Percentiles rank a stretch among this genome's conserved stretches.
phyloP scores from a whole-genome alignment of 2,329 filamentous ascomycete genomes.

The Kalaharituber pfeilii region DNA sequence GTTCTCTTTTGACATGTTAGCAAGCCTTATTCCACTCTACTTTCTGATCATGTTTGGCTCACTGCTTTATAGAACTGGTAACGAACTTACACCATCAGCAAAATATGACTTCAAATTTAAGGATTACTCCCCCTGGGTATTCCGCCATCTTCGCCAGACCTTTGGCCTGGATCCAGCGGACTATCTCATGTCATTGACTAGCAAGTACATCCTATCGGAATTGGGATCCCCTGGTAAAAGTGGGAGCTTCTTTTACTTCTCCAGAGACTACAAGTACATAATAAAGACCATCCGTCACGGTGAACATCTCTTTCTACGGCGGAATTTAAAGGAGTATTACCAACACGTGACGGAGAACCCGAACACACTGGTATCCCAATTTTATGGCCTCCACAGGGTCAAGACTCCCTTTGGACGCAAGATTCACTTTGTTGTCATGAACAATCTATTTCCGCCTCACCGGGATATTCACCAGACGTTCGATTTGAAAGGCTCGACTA shows the following conservation, averaged over 20 bases:
- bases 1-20: slow-evolving; percentile 92
- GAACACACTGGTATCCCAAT: slow-evolving; percentile 91
- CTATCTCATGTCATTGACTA: slow-evolving; percentile 93
- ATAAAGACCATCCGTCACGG: slow-evolving; percentile 98
- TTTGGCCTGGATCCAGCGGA: slow-evolving; percentile 92
- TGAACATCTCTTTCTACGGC: slow-evolving; percentile 75
- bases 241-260: slow-evolving; percentile 99
- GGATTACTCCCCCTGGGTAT: slow-evolving; percentile 99
- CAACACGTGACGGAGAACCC: slow-evolving; percentile 82
- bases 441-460: slow-evolving; percentile 95
- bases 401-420: slow-evolving; percentile 98
- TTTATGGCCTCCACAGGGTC: slow-evolving; percentile 90
- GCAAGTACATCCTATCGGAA: slow-evolving; percentile 96
- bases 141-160: slow-evolving; percentile 69
- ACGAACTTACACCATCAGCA: slow-evolving; percentile 89
- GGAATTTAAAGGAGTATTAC: slow-evolving; percentile 82
- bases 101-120: slow-evolving; percentile 99
- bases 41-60: slow-evolving; percentile 32
- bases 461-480: slow-evolving; percentile 95
- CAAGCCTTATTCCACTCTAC: slow-evolving; percentile 7
- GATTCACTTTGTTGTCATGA: slow-evolving; percentile 99
- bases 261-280: slow-evolving; percentile 98
- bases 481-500: slow-evolving; percentile 88
- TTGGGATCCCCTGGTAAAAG: slow-evolving; percentile 94
- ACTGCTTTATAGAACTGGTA: slow-evolving; percentile 43